phyloP scores from a whole-genome alignment of 1,284 basidiomycete genomes.

The Microstroma glucosiphilum region DNA sequence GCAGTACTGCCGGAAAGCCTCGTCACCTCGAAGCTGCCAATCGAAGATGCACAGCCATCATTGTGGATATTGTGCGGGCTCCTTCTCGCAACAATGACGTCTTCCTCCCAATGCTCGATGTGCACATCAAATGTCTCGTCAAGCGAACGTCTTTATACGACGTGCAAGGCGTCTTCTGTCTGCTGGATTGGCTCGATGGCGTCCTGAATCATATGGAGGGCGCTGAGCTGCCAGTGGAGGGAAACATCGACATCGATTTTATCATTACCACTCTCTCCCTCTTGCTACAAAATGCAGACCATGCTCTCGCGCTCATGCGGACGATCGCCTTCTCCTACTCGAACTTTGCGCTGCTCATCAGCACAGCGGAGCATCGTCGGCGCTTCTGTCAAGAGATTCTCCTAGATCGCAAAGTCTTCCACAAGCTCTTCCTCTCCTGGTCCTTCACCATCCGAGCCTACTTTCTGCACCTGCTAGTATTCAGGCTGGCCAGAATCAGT shows the following conservation, averaged over 20 bases:
- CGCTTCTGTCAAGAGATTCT: conserved; percentile 44
- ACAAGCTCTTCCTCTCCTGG: conserved; percentile 47
- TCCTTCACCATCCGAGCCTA: conserved; percentile 48
- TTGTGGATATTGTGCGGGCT: conserved; percentile 44
- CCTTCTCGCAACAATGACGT: conserved; percentile 28
- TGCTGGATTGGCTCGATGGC: conserved; percentile 45
- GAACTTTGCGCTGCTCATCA: conserved; percentile 41
- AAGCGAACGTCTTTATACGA: conserved; percentile 46
- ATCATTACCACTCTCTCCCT: conserved; percentile 36
- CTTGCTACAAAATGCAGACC: conserved; percentile 41
- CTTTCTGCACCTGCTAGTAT: conserved; percentile 43
- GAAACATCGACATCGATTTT: conserved; percentile 38
- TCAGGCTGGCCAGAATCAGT: conserved; percentile 39
- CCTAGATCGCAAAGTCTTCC: conserved; percentile 35
- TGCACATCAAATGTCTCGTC: conserved; percentile 43
- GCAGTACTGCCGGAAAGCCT: conserved; percentile 44
- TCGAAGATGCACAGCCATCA: conserved; percentile 41
- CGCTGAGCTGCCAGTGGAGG: conserved; percentile 33
- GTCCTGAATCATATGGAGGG: conserved; percentile 41
- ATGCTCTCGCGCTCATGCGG: conserved; percentile 45
- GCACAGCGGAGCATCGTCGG: conserved; percentile 26
- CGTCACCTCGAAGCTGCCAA: conserved; percentile 47
- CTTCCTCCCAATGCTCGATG: conserved; percentile 37
- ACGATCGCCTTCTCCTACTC: conserved; percentile 46
- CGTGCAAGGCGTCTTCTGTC: conserved; percentile 45